Percentiles rank a stretch among this genome's conserved stretches.
These are phyloP conservation scores for Cryptococcus sp. DNA, from an alignment of 1,284 basidiomycete species.

Conservation along the genomic window DNA sequence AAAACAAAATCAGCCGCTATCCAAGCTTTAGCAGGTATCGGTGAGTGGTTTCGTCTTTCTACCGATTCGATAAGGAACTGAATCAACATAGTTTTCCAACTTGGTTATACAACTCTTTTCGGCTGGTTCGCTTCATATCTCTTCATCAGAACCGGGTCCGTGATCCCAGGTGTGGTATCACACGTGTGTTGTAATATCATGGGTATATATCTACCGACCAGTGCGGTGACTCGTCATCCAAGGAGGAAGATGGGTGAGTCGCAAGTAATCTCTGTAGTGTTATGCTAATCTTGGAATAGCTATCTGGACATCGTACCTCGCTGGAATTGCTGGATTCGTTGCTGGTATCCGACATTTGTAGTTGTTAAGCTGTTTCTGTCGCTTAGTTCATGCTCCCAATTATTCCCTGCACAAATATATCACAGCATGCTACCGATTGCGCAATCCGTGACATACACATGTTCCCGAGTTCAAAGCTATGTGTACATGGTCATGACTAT, in stretches of 20 bases:
- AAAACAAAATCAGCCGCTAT: slow-evolving; percentile 59
- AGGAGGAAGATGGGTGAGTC: slow-evolving; percentile 11
- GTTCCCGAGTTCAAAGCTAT: too few relatives aligned
- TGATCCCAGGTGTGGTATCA: slow-evolving; percentile 59
- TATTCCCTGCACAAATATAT: too few relatives aligned
- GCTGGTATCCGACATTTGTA: slow-evolving; percentile 6
- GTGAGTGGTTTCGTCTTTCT: slow-evolving; percentile 51
- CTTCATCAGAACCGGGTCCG: slow-evolving; percentile 59
- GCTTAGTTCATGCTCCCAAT: too few relatives aligned
- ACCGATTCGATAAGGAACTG: neutral
- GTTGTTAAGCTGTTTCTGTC: neutral
- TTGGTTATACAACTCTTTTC: slow-evolving; percentile 84
- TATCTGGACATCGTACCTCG: slow-evolving; percentile 33
- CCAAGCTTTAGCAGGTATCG: slow-evolving; percentile 56
- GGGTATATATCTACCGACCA: slow-evolving; percentile 55
- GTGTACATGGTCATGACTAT: too few relatives aligned
- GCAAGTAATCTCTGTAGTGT: neutral
- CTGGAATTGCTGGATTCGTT: slow-evolving; percentile 41
- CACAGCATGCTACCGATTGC: too few relatives aligned
- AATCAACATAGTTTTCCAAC: slow-evolving; percentile 65
- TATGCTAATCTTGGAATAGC: slow-evolving; percentile 3
- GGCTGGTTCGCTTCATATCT: slow-evolving; percentile 84
- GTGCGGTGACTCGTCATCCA: slow-evolving; percentile 34
- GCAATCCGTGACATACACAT: too few relatives aligned
- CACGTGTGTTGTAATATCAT: slow-evolving; percentile 93